Percentiles rank a stretch among this genome's conserved stretches.
Evolutionary conservation across 2,329 filamentous ascomycete species (phyloP).

Genomic region (Ascochyta koolunga): DNA sequence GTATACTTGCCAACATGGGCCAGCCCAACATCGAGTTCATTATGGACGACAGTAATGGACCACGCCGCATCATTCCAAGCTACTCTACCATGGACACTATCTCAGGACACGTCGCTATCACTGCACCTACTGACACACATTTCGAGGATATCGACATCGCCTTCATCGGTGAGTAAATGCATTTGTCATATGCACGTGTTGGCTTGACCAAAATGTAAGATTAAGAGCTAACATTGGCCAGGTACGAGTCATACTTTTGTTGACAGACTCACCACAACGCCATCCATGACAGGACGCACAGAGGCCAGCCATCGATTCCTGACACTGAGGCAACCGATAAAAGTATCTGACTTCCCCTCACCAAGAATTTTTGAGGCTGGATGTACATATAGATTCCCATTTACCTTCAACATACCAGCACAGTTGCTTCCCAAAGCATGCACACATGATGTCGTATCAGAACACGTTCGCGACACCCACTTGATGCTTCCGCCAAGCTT

Average conservation of each 20-base stretch:
- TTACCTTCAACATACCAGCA: constrained; percentile 67
- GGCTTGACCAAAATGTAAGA: not conserved
- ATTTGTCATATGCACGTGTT: constrained; percentile 1
- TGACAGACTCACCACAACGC: constrained; percentile 59
- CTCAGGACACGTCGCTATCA: constrained; percentile 60
- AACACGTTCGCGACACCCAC: constrained; percentile 62
- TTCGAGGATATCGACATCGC: constrained; percentile 66
- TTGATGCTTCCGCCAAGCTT: constrained; percentile 66
- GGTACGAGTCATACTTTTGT: constrained; percentile 60
- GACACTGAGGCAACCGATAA: constrained; percentile 65
- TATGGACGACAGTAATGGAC: constrained; percentile 43
- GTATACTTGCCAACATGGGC: constrained; percentile 39
- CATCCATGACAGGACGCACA: constrained; percentile 59
- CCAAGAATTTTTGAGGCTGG: constrained; percentile 62
- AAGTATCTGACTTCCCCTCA: constrained; percentile 59
- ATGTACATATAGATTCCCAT: constrained; percentile 64
- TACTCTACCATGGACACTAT: constrained; percentile 65
- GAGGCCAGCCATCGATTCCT: constrained; percentile 67
- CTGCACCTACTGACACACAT: constrained; percentile 56
- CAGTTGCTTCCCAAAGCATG: constrained; percentile 66
- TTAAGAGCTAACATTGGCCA: constrained; percentile 34
- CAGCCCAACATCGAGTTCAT: constrained; percentile 53
- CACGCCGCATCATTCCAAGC: constrained; percentile 46
- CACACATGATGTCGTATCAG: constrained; percentile 58
- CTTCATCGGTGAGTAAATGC: constrained; percentile 58